phyloP scores from a whole-genome alignment of 148 eudicot species.

The Vaccinium vitisidaea region DNA sequence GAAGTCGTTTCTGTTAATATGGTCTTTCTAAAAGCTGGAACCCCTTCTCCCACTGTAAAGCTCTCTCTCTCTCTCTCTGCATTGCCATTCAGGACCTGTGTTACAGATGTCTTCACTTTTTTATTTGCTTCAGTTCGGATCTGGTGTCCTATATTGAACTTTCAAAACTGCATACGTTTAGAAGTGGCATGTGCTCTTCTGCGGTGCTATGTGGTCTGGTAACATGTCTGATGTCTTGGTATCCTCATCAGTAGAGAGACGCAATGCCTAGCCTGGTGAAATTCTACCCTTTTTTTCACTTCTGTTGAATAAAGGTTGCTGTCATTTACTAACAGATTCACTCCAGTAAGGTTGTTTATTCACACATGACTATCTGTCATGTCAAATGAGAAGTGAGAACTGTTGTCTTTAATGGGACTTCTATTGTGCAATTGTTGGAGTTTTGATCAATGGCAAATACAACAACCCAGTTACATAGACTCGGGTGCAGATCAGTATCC shows the following conservation, averaged over 20 bases:
- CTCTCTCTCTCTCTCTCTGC: constrained; percentile 6
- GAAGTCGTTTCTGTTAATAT: constrained; percentile 90
- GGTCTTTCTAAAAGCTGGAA: constrained; percentile 93
- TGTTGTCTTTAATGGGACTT: not conserved
- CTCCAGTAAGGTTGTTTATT: not conserved
- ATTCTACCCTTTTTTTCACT: not conserved
- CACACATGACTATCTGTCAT: not conserved
- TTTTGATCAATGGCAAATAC: not conserved
- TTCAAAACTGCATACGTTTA: not conserved
- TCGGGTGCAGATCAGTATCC: not conserved
- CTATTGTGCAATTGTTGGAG: constrained; percentile 3
- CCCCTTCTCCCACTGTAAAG: constrained; percentile 81
- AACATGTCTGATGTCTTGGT: not conserved
- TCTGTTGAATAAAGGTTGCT: not conserved
- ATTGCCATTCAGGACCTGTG: not conserved
- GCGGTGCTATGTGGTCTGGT: not conserved
- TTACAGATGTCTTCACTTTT: too few relatives aligned
- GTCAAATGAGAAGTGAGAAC: not conserved
- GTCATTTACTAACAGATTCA: not conserved
- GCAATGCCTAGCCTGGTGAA: not conserved
- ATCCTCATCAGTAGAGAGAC: too few relatives aligned
- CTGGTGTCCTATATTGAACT: not conserved
- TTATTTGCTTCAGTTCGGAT: not conserved
- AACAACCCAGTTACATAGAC: not conserved
- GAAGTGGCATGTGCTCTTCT: not conserved